Evolutionary conservation across 108 stramenopile species (phyloP).

Genomic region (Stephanodiscus triporus): DNA sequence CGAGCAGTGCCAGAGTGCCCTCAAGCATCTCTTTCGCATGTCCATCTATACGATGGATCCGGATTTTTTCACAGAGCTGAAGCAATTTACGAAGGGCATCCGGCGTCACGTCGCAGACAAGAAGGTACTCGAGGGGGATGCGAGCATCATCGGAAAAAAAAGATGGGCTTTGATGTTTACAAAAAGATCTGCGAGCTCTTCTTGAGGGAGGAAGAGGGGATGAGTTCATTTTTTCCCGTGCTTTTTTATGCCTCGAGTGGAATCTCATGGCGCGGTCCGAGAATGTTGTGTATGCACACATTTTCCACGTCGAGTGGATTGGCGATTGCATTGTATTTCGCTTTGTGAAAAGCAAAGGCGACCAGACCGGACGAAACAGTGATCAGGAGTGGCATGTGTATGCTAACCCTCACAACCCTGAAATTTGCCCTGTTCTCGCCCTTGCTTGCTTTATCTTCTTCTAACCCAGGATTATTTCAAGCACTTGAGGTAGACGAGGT

Average conservation of each 20-base stretch:
- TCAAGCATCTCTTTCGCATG: not conserved
- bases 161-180: constrained; percentile 5
- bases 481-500: no score
- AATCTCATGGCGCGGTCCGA: constrained; percentile 4
- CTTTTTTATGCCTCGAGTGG: constrained; percentile 13
- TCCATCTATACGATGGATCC: no score
- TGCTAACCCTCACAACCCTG: constrained; percentile 1
- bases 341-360: constrained; percentile 11
- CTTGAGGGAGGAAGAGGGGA: not conserved
- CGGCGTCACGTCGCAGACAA: no score
- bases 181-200: not conserved
- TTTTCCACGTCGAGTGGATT: not conserved
- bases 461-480: not conserved
- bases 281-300: constrained; percentile 10
- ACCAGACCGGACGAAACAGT: not conserved
- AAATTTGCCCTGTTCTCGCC: constrained; percentile 10
- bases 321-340: not conserved
- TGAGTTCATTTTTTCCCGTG: constrained; percentile 12
- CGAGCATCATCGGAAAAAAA: no score
- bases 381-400: constrained; percentile 13
- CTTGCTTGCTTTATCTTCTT: not conserved
- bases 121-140: no score
- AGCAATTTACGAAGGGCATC: no score
- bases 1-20: not conserved
- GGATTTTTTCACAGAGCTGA: no score